phyloP scores from a whole-genome alignment of 1,284 basidiomycete genomes.

The Pterulicium gracile region DNA sequence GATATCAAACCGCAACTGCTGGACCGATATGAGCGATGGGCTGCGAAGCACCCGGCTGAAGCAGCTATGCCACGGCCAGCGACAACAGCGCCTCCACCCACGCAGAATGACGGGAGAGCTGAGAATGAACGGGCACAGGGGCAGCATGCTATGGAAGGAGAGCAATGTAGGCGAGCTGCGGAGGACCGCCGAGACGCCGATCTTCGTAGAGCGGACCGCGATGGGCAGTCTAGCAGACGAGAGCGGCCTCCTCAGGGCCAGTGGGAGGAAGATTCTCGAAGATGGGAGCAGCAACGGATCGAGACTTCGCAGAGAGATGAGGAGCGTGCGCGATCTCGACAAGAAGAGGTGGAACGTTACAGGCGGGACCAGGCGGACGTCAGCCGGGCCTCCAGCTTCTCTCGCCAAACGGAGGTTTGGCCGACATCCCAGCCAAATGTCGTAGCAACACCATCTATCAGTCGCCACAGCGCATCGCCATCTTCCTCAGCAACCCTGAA shows the following conservation, averaged over 20 bases:
- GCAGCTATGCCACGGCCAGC: background rate
- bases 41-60: constrained; percentile 19
- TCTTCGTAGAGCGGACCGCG: background rate
- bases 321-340: background rate
- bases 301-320: background rate
- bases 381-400: background rate
- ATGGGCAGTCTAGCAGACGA: background rate
- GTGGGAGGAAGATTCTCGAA: background rate
- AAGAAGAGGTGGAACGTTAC: background rate
- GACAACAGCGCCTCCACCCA: background rate
- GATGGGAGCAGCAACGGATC: background rate
- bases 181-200: background rate
- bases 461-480: background rate
- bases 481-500: background rate
- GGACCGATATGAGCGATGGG: constrained; percentile 42
- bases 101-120: background rate
- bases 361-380: background rate
- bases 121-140: background rate
- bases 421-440: background rate
- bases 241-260: background rate
- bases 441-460: no score
- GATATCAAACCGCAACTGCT: constrained; percentile 39
- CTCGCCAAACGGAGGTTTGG: background rate
- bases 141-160: background rate
- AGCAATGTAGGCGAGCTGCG: background rate